Evolutionary conservation across 2,329 filamentous ascomycete genomes (phyloP), one percentile per base, ranked within the genome.

Genomic region (Colletotrichum sp.): DNA sequence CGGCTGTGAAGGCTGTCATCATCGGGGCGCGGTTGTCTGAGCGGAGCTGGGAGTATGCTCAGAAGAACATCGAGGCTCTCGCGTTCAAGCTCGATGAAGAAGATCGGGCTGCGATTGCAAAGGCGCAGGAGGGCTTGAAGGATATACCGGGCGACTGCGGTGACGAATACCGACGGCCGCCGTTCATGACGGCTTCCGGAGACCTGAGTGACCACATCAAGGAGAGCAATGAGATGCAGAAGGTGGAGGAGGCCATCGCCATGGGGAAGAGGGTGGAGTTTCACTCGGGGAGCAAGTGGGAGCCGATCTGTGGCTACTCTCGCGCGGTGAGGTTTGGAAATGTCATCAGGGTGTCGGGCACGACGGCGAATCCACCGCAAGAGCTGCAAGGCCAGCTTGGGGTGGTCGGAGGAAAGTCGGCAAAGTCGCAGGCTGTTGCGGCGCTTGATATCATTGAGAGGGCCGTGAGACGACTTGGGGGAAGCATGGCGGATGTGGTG

Each of bases 1-100:
- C 85, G 2, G 85, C 83, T 63, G 88, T 90, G 0, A 87, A 86
- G 10, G 88, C 88, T 1, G 87, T 90, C 2, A 89, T 90, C 30
- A 84, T 90, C 7, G 88, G 72, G 9, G 52, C 63, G 52, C 8
- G 72, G 14, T 6, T 75, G 12, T 55, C 61, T 3, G 9, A 12
- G 21, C 68, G 64, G 24, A 72, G 63, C 63, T 57, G 30, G 21
- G 24, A 6, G 87, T 4, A 84, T 83, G 4, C 81, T 85, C 6
- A 78, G 72, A 77, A 77, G 69, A 60, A 78, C 78, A 6, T 82
- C 75, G 68, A 78, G 78, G 12, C 76, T 26, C 77, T 78, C 9
- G 77, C 68, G n/a, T 78, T 81, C 68, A 71, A 72, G 6, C 81
- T 80, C 61, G 77, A 67, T 4, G 74, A 80, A 18, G 55, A 76